These are phyloP conservation scores for Cercospora zeina DNA, from an alignment of 2,329 filamentous ascomycete genomes.

Conservation along the genomic window DNA sequence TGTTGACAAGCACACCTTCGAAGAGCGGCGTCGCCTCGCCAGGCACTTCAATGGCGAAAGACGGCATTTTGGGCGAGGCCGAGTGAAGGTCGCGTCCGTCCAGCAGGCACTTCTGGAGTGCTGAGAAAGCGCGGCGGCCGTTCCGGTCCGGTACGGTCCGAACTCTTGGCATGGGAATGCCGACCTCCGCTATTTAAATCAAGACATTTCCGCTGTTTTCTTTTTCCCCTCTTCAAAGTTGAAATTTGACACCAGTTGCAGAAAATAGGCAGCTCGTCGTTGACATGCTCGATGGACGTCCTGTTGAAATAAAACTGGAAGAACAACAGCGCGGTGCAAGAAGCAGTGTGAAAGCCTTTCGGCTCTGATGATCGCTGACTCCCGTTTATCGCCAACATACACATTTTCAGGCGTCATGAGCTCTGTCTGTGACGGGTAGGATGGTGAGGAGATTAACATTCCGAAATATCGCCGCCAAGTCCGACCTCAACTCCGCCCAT, in stretches of 20 bases:
- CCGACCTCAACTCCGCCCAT: too few species aligned
- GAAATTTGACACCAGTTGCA: constrained; percentile 44
- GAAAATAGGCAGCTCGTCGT: constrained; percentile 39
- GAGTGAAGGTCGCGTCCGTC: too few species aligned
- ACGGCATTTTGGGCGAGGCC: constrained; percentile 23
- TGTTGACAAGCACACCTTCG: constrained; percentile 50
- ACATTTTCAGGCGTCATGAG: neutral
- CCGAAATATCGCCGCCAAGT: too few species aligned
- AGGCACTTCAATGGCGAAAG: constrained; percentile 65
- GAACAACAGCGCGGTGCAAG: constrained; percentile 43
- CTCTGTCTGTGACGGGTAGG: too few species aligned
- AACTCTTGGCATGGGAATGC: neutral
- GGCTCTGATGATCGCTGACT: constrained; percentile 35
- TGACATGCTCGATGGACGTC: constrained; percentile 26
- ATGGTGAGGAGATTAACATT: too few species aligned
- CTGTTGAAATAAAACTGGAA: constrained; percentile 60
- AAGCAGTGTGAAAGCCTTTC: constrained; percentile 37
- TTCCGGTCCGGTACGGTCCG: neutral
- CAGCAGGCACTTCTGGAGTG: too few species aligned
- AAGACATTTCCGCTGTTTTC: neutral
- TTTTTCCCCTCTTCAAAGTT: constrained; percentile 55
- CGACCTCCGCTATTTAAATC: too few species aligned
- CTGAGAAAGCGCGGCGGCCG: too few species aligned
- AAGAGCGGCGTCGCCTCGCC: constrained; percentile 69
- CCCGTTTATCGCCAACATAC: constrained; percentile 34